Conservation (phyloP, 148 eudicot genomes). For the Silene conica region DNA sequence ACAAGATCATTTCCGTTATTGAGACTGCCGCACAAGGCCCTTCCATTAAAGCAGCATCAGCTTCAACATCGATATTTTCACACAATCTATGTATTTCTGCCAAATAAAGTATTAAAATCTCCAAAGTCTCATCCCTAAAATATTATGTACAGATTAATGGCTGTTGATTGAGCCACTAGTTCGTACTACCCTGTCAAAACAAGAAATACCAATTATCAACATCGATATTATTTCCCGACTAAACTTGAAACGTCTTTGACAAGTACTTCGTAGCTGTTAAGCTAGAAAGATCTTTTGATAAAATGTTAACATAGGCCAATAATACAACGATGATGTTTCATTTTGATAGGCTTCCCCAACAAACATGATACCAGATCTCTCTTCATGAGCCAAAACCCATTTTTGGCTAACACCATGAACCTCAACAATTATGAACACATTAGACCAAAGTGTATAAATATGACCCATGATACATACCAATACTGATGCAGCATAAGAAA, state of each 20-base stretch:
- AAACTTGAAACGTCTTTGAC: background rate
- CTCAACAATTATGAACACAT: no score
- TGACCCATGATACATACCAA: no score
- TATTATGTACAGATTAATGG: conserved; percentile 31
- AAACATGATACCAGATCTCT: no score
- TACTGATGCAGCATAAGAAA: no score
- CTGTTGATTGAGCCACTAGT: conserved; percentile 2
- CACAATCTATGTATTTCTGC: conserved; percentile 26
- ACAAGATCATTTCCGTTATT: background rate
- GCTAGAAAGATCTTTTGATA: background rate
- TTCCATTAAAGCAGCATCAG: conserved; percentile 11
- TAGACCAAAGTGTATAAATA: no score
- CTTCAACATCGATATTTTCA: conserved; percentile 17
- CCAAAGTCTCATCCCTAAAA: conserved; percentile 22
- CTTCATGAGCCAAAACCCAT: no score
- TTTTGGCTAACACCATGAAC: no score
- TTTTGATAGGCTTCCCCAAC: no score
- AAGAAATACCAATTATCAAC: background rate
- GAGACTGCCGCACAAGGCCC: conserved; percentile 5
- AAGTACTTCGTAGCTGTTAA: background rate
- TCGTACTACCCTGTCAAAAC: conserved; percentile 25
- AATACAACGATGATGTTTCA: no score
- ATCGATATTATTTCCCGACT: background rate
- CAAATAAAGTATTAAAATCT: conserved; percentile 14
- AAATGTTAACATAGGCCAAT: background rate